Conservation (phyloP, 441 rosid genomes). For the Gossypium trilobum region DNA sequence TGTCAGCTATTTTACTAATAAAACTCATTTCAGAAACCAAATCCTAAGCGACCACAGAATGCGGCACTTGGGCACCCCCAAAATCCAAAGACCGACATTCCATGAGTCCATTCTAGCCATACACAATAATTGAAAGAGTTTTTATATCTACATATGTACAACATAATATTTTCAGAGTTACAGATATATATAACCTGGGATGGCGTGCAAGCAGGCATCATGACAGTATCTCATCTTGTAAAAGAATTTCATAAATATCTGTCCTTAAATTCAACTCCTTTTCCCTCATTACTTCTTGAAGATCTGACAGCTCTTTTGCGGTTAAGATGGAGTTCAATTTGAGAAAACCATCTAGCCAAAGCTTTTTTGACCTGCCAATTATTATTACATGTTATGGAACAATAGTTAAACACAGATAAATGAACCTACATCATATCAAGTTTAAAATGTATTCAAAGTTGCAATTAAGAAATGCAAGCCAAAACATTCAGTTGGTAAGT, state of each 20-base stretch:
- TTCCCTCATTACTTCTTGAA: constrained; percentile 94
- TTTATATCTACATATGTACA: background rate
- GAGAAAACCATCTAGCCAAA: constrained; percentile 86
- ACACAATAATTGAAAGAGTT: background rate
- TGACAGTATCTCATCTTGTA: constrained; percentile 46
- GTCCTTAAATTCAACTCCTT: constrained; percentile 87
- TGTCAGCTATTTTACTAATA: background rate
- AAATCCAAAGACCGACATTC: background rate
- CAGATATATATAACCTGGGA: background rate
- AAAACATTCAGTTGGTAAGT: background rate
- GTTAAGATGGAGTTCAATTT: constrained; percentile 52
- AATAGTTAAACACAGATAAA: background rate
- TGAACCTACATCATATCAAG: background rate
- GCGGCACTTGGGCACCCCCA: background rate
- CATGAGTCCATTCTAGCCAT: background rate
- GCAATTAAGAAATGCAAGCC: background rate
- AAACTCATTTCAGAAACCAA: background rate
- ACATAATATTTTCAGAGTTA: background rate
- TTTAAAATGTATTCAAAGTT: background rate
- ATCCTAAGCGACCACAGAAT: background rate
- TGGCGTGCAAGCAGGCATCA: constrained; percentile 8
- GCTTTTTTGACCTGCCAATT: constrained; percentile 61
- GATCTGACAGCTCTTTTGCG: constrained; percentile 78
- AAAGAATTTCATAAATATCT: constrained; percentile 83
- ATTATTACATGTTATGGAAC: background rate